Evolutionary conservation across 306 rosid genomes (phyloP).

Genomic region (Vachellia collinsii): DNA sequence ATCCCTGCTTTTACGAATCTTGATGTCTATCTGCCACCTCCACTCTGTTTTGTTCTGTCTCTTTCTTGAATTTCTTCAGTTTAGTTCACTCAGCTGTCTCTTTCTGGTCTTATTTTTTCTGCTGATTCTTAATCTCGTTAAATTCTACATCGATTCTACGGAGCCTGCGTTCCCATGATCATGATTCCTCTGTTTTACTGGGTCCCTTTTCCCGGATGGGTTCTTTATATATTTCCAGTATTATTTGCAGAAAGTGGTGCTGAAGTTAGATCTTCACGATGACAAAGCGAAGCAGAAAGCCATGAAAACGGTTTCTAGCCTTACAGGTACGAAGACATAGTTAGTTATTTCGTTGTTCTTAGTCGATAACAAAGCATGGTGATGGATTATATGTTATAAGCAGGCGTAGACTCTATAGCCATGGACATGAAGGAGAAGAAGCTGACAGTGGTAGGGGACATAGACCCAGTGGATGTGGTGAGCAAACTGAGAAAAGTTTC

Average conservation of each 20-base stretch:
- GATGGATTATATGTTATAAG: not conserved
- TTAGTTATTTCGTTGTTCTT: too few relatives aligned
- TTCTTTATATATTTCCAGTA: not conserved
- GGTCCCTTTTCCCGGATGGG: not conserved
- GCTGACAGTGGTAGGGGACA: conserved; percentile 56
- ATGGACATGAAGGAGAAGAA: conserved; percentile 71
- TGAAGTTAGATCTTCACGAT: conserved; percentile 61
- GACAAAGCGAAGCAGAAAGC: conserved; percentile 68
- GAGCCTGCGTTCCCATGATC: not conserved
- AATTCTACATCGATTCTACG: not conserved
- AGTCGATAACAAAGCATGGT: not conserved
- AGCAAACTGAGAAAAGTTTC: conserved; percentile 54
- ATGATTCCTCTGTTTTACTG: not conserved
- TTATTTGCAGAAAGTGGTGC: conserved; percentile 56
- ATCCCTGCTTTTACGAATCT: not conserved
- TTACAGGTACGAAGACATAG: conserved; percentile 42
- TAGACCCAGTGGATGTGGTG: conserved; percentile 58
- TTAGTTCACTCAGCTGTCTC: too few relatives aligned
- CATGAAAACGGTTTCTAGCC: conserved; percentile 52
- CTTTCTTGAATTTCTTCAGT: not conserved
- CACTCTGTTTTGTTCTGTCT: conserved; percentile 7
- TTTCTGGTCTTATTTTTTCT: not conserved
- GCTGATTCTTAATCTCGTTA: too few relatives aligned
- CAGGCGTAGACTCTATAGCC: conserved; percentile 67
- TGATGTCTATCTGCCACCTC: conserved; percentile 1